A percentile compares a stretch with the other conserved stretches of the same genome.
phyloP scores from a whole-genome alignment of 2,329 filamentous ascomycete species.

The Aspergillus melleus region DNA sequence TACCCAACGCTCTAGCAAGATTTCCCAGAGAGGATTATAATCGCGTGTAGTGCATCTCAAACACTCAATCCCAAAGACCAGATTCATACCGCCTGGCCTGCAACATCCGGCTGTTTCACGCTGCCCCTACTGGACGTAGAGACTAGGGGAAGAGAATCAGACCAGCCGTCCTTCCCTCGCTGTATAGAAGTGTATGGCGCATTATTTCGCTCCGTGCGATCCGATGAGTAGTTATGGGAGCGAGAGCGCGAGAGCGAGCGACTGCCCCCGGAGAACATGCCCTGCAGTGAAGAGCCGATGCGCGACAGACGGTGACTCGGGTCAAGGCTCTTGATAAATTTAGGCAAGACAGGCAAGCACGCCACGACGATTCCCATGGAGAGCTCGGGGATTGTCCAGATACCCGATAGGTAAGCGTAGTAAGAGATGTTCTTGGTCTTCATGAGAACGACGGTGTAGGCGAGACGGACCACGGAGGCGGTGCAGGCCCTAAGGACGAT shows the following conservation, averaged over 20 bases:
- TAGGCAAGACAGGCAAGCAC: not conserved
- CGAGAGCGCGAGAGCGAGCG: not conserved
- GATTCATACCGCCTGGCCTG: too few relatives aligned
- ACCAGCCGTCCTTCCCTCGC: not conserved
- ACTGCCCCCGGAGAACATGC: not conserved
- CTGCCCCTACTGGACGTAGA: not conserved
- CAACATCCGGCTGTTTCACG: not conserved
- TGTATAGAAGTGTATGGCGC: not conserved
- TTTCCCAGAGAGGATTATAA: too few relatives aligned
- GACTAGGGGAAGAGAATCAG: not conserved
- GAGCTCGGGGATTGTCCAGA: conserved; percentile 1
- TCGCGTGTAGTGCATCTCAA: too few relatives aligned
- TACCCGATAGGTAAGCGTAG: not conserved
- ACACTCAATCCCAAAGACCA: too few relatives aligned
- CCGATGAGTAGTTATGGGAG: not conserved
- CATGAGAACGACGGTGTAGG: not conserved
- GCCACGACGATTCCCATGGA: not conserved
- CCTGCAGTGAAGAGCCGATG: not conserved
- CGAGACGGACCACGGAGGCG: not conserved
- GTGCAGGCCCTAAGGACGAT: not conserved
- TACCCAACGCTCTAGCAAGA: too few relatives aligned
- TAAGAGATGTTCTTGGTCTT: not conserved
- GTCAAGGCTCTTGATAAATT: not conserved
- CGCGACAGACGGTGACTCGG: not conserved
- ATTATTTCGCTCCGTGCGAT: not conserved